phyloP scores from a whole-genome alignment of 139 green algal genomes.

The Pseudopediastrum boryanum region DNA sequence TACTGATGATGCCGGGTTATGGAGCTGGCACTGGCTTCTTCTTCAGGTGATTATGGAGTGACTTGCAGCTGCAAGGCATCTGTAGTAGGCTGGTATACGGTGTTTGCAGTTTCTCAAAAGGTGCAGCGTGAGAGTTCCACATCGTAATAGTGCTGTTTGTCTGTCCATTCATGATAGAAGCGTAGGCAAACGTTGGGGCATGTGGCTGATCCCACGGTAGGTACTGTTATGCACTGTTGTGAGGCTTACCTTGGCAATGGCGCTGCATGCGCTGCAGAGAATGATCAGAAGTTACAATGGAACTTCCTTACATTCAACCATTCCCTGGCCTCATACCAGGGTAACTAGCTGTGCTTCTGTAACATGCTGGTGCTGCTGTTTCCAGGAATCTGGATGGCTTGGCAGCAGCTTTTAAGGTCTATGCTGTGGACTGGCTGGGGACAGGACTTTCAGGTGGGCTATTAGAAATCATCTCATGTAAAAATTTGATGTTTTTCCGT shows the following conservation, averaged over 20 bases:
- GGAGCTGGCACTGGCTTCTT: conserved; percentile 71
- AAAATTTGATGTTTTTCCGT: not conserved
- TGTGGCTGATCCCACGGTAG: not conserved
- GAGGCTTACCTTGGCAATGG: no score
- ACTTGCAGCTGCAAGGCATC: not conserved
- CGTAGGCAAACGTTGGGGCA: not conserved
- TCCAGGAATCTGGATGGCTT: conserved; percentile 71
- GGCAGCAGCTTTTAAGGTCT: conserved; percentile 54
- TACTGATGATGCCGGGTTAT: conserved; percentile 83
- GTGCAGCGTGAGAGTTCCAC: not conserved
- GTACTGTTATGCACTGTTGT: not conserved
- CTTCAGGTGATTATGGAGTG: conserved; percentile 36
- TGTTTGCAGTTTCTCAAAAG: not conserved
- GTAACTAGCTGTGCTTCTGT: no score
- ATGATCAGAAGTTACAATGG: no score
- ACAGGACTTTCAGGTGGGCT: conserved; percentile 76
- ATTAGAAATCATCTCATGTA: not conserved
- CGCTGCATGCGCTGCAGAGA: no score
- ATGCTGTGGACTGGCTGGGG: conserved; percentile 83
- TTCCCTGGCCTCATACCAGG: no score
- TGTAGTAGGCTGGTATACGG: not conserved
- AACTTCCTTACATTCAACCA: no score
- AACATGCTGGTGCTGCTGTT: not conserved
- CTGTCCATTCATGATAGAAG: not conserved
- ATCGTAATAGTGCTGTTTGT: not conserved